Base-by-base conservation (phyloP, 352 stramenopile genomes). In the Salisapilia sapeloensis region DNA sequence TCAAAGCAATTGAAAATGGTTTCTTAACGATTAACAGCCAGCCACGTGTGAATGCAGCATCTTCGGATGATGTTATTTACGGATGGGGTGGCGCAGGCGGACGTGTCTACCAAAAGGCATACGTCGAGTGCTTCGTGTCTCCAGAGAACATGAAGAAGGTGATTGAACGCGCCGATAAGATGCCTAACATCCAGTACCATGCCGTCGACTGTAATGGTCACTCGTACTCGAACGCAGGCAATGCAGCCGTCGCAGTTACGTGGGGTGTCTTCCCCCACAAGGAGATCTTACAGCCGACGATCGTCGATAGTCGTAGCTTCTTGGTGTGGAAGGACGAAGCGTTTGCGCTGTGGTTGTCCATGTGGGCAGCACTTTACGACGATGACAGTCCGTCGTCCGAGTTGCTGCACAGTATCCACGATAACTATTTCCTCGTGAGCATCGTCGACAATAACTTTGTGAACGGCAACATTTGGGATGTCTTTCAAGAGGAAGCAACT, bases 391-490 rank as follows among this genome's bases (percentile, higher is more conserved):
- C 53, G n/a, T 86, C 83, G 13, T 69, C 83, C 34, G 79, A 89
- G 28, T 58, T 98, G 26, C 64, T 99, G 41, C 79, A 96, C 43
- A 74, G 86, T 29, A 95, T 98, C 29, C 76, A 95, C 50, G 89
- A 98, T 66, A 83, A 86, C 31, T 98, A 97, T 55, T 98, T 94
- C 49, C 62, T 99, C 26, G 92, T 98, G 26, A 96, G 90, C 38
- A 96, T 99, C 36, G 94, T 99, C 48, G 93, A 99, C 67, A 98
- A 99, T 57, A 85, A 98, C 48, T 99, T 95, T 38, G 56, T 86
- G 35, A 70, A 76, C 32, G 74, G 74, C 31, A 67, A 90, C 45
- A 90, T 90, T 29, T 90, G 74, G 74, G 60, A 77, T 40, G 44
- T 85, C 38, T 83, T 90, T 33, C 53, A 66, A n/a, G 39, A 26